phyloP scores from a whole-genome alignment of 192 early-diverging fungal species.

The Backusella tarrabulga region DNA sequence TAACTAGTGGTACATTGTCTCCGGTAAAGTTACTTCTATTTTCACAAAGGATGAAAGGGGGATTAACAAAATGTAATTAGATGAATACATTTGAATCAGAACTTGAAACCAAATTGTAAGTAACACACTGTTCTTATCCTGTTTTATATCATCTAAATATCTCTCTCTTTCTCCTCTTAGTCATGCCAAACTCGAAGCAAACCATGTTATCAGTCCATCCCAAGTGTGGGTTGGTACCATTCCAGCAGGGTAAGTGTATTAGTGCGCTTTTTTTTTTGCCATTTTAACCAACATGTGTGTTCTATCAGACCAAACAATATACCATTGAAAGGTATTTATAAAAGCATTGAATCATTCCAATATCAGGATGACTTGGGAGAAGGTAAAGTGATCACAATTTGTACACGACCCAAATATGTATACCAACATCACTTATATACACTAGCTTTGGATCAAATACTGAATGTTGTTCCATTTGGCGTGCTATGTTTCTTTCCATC shows the following conservation, averaged over 20 bases:
- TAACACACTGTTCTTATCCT: neutral
- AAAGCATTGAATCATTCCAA: conserved; percentile 33
- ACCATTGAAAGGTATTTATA: conserved; percentile 46
- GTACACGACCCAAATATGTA: too few relatives aligned
- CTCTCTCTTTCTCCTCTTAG: conserved; percentile 12
- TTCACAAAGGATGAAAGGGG: too few relatives aligned
- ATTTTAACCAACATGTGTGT: too few relatives aligned
- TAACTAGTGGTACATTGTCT: conserved; percentile 70
- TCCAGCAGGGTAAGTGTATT: conserved; percentile 39
- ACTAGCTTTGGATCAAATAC: conserved; percentile 28
- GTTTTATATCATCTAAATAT: neutral
- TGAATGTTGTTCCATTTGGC: conserved; percentile 40
- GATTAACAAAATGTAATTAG: neutral
- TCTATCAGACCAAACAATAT: conserved; percentile 31
- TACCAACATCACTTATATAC: too few relatives aligned
- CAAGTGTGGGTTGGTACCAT: conserved; percentile 61
- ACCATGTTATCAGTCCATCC: conserved; percentile 62
- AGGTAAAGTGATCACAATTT: conserved; percentile 10
- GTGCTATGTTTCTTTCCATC: conserved; percentile 42
- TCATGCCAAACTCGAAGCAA: conserved; percentile 50
- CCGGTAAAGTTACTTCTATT: conserved; percentile 38
- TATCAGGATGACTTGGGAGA: conserved; percentile 58
- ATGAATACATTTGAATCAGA: conserved; percentile 58
- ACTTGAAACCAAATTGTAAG: conserved; percentile 50
- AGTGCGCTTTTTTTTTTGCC: neutral